Conservation (phyloP, 2,329 filamentous ascomycete species). For the Tolypocladium guangdongense region DNA sequence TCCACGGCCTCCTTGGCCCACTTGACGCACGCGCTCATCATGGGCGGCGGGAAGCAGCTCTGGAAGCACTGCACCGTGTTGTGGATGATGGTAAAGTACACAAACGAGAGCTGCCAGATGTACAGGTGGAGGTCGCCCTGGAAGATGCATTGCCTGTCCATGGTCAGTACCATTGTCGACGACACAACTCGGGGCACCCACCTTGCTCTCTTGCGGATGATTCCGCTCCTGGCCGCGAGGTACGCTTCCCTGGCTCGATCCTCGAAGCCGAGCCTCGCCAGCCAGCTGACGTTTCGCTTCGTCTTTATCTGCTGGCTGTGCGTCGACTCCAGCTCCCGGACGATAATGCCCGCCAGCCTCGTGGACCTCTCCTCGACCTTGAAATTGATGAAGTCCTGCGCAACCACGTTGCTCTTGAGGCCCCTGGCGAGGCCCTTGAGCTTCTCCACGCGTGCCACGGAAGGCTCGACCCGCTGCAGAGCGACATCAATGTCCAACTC, state of each 20-base stretch:
- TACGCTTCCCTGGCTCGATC: constrained; percentile 83
- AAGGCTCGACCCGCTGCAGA: constrained; percentile 75
- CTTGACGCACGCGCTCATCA: constrained; percentile 91
- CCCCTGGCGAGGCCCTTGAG: constrained; percentile 68
- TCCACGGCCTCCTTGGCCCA: constrained; percentile 97
- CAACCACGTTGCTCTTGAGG: constrained; percentile 75
- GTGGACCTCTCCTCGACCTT: constrained; percentile 80
- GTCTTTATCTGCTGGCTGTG: constrained; percentile 70
- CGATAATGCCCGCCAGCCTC: constrained; percentile 65
- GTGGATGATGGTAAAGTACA: constrained; percentile 88
- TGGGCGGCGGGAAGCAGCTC: constrained; percentile 69
- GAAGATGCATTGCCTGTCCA: constrained; percentile 75
- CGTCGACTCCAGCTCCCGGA: constrained; percentile 65
- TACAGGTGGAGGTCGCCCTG: constrained; percentile 87
- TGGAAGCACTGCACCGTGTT: constrained; percentile 90
- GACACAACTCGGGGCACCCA: constrained; percentile 22
- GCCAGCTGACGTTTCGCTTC: constrained; percentile 71
- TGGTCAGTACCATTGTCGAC: not conserved
- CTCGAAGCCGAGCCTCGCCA: constrained; percentile 79
- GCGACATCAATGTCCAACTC: constrained; percentile 94
- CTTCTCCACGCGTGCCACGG: constrained; percentile 76
- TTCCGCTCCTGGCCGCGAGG: constrained; percentile 63
- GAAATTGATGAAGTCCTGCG: constrained; percentile 83
- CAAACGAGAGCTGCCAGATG: constrained; percentile 89
- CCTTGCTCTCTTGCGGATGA: constrained; percentile 76